Conservation (phyloP, 2,329 filamentous ascomycete species). For the Stachybotrys elegans region DNA sequence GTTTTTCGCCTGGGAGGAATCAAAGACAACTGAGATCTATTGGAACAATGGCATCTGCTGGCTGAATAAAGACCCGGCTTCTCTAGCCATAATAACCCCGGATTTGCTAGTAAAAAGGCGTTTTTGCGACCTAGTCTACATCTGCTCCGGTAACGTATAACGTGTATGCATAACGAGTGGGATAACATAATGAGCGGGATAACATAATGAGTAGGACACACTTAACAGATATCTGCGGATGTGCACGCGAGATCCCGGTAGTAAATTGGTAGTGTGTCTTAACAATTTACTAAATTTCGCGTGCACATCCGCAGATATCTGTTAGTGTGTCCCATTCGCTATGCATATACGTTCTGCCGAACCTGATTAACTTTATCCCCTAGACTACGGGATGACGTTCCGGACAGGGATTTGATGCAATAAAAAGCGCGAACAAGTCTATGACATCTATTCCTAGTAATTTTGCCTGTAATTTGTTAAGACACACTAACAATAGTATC, state of each 20-base stretch:
- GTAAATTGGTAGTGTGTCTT: not conserved
- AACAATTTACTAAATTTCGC: not conserved
- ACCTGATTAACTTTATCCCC: no score
- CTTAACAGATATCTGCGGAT: not conserved
- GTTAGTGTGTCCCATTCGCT: not conserved
- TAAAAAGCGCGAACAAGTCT: not conserved
- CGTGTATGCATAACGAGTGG: not conserved
- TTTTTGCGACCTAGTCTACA: no score
- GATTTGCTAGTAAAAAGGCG: no score
- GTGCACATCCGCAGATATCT: not conserved
- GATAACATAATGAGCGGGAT: not conserved
- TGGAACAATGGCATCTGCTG: not conserved
- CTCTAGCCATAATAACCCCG: no score
- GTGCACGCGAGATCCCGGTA: not conserved
- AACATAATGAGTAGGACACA: not conserved
- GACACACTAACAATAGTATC: no score
- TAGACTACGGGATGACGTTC: no score
- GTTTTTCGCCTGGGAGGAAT: not conserved
- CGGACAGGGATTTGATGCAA: not conserved
- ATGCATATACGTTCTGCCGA: not conserved
- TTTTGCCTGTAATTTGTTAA: no score
- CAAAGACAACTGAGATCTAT: not conserved
- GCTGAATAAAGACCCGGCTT: not conserved
- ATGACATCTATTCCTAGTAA: not conserved
- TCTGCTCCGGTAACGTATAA: no score